These are phyloP conservation scores for Zymoseptoria brevis DNA, from an alignment of 2,329 filamentous ascomycete genomes.

Conservation along the genomic window DNA sequence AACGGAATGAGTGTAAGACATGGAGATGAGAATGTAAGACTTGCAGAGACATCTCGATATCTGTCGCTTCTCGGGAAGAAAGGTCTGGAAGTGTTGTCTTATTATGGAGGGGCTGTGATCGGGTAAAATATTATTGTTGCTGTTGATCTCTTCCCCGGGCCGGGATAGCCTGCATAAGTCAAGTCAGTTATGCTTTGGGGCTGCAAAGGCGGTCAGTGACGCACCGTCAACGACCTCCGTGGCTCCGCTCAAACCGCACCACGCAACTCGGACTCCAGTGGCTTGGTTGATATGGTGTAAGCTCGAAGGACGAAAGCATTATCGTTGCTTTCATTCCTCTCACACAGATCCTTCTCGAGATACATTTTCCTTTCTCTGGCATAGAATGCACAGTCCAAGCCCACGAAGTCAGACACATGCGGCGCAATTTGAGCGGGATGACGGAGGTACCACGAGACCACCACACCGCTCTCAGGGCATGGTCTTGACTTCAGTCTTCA, in stretches of 20 bases:
- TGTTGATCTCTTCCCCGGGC: background rate
- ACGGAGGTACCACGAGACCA: background rate
- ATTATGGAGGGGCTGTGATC: background rate
- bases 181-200: background rate
- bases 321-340: too few species aligned
- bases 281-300: too few species aligned
- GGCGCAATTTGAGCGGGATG: too few species aligned
- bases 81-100: background rate
- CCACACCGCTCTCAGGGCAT: slow-evolving; percentile 20
- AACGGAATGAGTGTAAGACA: background rate
- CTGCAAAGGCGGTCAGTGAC: slow-evolving; percentile 10
- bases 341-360: too few species aligned
- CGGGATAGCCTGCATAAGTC: background rate
- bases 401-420: too few species aligned
- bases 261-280: background rate
- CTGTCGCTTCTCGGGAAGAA: background rate
- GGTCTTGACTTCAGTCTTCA: slow-evolving; percentile 49
- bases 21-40: background rate
- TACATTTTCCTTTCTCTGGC: too few species aligned
- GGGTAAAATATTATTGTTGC: background rate
- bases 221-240: slow-evolving; percentile 7
- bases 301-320: background rate
- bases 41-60: background rate
- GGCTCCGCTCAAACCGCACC: slow-evolving; percentile 5
- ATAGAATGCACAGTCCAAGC: too few species aligned